A percentile compares a stretch with the other conserved stretches of the same genome.
phyloP scores from a whole-genome alignment of 2,329 filamentous ascomycete genomes.

The Colletotrichum australisinense region DNA sequence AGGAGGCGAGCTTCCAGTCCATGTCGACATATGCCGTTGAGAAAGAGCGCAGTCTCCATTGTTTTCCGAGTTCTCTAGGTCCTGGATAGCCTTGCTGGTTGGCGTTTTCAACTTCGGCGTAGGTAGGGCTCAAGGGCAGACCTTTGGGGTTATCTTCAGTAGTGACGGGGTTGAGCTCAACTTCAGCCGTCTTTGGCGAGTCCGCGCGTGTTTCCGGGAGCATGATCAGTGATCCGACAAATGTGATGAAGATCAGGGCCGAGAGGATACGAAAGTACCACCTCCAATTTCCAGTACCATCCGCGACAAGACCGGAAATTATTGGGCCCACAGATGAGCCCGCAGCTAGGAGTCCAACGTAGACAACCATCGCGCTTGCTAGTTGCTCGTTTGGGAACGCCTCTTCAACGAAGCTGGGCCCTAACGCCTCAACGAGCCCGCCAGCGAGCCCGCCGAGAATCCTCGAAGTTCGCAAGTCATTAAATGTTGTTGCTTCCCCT shows the following conservation, averaged over 20 bases:
- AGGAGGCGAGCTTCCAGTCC: constrained; percentile 19
- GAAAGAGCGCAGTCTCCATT: constrained; percentile 29
- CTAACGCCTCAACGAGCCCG: constrained; percentile 37
- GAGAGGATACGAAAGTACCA: constrained; percentile 37
- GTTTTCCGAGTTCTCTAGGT: background rate
- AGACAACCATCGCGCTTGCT: constrained; percentile 40
- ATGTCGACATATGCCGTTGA: constrained; percentile 18
- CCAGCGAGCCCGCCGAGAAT: constrained; percentile 34
- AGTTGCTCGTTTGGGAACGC: constrained; percentile 36
- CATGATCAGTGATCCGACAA: constrained; percentile 35
- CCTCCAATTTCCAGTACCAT: constrained; percentile 33
- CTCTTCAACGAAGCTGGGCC: constrained; percentile 37
- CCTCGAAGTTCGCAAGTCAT: constrained; percentile 23
- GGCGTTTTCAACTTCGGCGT: constrained; percentile 9
- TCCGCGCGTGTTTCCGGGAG: constrained; percentile 35
- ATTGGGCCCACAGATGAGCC: constrained; percentile 39
- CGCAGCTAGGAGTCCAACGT: constrained; percentile 33
- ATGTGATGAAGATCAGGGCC: constrained; percentile 34
- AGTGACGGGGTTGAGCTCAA: background rate
- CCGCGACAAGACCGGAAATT: constrained; percentile 31
- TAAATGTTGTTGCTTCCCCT: constrained; percentile 31
- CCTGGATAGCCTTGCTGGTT: background rate
- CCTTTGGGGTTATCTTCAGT: background rate
- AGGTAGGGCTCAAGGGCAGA: background rate
- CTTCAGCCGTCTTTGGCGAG: background rate